These are phyloP conservation scores for Saturnispora mendoncae DNA, from an alignment of 805 yeast genomes.

Conservation along the genomic window DNA sequence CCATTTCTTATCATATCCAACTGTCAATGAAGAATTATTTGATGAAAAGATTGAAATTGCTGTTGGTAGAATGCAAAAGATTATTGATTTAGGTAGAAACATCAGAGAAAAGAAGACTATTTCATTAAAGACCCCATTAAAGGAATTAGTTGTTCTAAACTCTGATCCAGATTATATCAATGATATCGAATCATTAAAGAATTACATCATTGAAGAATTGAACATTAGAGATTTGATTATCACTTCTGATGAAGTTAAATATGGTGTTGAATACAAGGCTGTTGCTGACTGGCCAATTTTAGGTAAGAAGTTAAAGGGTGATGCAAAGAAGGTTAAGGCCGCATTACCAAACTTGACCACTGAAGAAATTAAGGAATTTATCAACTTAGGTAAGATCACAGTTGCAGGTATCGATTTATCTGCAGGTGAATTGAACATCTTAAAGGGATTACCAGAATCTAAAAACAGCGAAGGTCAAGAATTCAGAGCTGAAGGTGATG, in stretches of 20 bases:
- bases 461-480: slow-evolving; percentile 65
- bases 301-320: slow-evolving; percentile 94
- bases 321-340: slow-evolving; percentile 87
- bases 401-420: slow-evolving; percentile 88
- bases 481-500: slow-evolving; percentile 81
- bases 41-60: slow-evolving; percentile 81
- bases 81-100: slow-evolving; percentile 91
- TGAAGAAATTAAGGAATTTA: slow-evolving; percentile 69
- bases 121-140: slow-evolving; percentile 91
- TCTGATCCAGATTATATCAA: slow-evolving; percentile 63
- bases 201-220: slow-evolving; percentile 81
- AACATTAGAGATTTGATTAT: slow-evolving; percentile 83
- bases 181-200: slow-evolving; percentile 69
- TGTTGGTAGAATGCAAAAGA: slow-evolving; percentile 92
- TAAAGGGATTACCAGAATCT: slow-evolving; percentile 76
- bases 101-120: slow-evolving; percentile 94
- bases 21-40: slow-evolving; percentile 66
- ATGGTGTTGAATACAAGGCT: slow-evolving; percentile 86
- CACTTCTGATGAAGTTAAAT: slow-evolving; percentile 83
- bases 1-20: slow-evolving; percentile 89
- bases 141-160: slow-evolving; percentile 77
- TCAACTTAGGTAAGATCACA: slow-evolving; percentile 61
- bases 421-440: slow-evolving; percentile 80
- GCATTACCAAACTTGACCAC: slow-evolving; percentile 80
- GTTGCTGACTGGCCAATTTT: slow-evolving; percentile 99